A percentile compares a stretch with the other conserved stretches of the same genome.
phyloP scores from a whole-genome alignment of 2,329 filamentous ascomycete species.

The Metarhizium anisopliae region DNA sequence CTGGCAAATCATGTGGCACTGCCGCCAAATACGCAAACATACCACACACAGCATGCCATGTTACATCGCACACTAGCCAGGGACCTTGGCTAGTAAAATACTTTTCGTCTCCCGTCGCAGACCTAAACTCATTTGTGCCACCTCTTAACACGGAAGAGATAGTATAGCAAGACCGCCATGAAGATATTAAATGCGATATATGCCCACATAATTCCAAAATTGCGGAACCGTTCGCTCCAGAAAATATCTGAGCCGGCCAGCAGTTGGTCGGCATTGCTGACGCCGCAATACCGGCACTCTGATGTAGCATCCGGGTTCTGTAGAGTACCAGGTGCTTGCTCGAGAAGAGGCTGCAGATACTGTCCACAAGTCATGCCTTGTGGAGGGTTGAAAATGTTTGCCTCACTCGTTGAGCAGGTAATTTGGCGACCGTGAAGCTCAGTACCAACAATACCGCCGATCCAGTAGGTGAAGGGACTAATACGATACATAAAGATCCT shows the following conservation, averaged over 20 bases:
- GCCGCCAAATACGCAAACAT: no score
- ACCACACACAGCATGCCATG: neutral
- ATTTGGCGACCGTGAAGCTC: constrained; percentile 49
- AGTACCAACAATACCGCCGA: constrained; percentile 58
- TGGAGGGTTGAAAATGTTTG: constrained; percentile 56
- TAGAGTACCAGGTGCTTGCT: constrained; percentile 44
- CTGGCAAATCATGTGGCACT: no score
- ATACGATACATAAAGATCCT: constrained; percentile 63
- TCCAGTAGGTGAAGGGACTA: constrained; percentile 60
- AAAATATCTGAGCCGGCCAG: constrained; percentile 36
- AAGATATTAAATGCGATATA: constrained; percentile 57
- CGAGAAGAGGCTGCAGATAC: constrained; percentile 53
- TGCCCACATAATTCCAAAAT: constrained; percentile 61
- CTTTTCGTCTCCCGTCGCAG: neutral
- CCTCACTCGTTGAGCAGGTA: constrained; percentile 45
- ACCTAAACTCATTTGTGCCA: constrained; percentile 13
- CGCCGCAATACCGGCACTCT: constrained; percentile 59
- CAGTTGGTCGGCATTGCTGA: constrained; percentile 53
- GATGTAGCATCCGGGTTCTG: constrained; percentile 47
- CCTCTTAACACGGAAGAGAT: constrained; percentile 45
- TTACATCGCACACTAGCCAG: neutral
- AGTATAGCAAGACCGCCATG: constrained; percentile 53
- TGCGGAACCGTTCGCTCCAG: constrained; percentile 53
- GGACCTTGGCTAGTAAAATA: neutral
- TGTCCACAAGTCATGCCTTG: constrained; percentile 50